These are phyloP conservation scores for Trichoderma sp. DNA, from an alignment of 2,329 filamentous ascomycete species.

Conservation along the genomic window DNA sequence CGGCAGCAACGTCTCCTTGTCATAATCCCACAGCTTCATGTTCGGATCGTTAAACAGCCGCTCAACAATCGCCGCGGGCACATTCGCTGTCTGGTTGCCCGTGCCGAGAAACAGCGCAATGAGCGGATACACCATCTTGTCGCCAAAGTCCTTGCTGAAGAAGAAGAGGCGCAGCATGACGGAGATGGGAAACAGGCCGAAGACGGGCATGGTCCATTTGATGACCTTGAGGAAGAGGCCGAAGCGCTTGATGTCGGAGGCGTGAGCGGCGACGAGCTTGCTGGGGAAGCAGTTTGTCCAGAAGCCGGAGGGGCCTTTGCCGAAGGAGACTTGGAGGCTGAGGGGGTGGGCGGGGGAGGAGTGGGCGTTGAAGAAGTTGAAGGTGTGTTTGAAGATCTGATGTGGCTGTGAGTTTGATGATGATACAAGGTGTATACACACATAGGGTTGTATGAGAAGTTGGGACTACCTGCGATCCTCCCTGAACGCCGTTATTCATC, in stretches of 20 bases:
- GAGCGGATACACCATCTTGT: constrained; percentile 72
- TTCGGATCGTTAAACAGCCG: constrained; percentile 61
- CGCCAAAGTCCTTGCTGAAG: constrained; percentile 71
- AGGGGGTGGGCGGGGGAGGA: constrained; percentile 61
- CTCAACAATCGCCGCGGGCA: constrained; percentile 69
- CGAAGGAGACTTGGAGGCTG: constrained; percentile 65
- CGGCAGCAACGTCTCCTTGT: constrained; percentile 56
- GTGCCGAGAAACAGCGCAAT: constrained; percentile 75
- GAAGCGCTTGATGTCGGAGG: constrained; percentile 61
- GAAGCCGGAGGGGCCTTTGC: constrained; percentile 61
- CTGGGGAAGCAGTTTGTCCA: constrained; percentile 70
- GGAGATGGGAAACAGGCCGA: constrained; percentile 66
- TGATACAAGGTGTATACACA: too few relatives aligned
- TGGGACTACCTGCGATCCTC: constrained; percentile 48
- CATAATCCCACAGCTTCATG: constrained; percentile 64
- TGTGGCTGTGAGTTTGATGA: not conserved
- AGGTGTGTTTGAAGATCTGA: constrained; percentile 68
- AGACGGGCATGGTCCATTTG: constrained; percentile 62
- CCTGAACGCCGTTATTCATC: constrained; percentile 68
- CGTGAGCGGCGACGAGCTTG: constrained; percentile 58
- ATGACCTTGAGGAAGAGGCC: constrained; percentile 60
- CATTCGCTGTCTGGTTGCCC: constrained; percentile 73
- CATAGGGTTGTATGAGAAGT: too few relatives aligned
- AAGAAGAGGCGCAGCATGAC: constrained; percentile 68
- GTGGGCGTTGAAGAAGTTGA: constrained; percentile 65